Base-by-base conservation (phyloP, 2,329 filamentous ascomycete genomes). In the Sporothrix pallida region DNA sequence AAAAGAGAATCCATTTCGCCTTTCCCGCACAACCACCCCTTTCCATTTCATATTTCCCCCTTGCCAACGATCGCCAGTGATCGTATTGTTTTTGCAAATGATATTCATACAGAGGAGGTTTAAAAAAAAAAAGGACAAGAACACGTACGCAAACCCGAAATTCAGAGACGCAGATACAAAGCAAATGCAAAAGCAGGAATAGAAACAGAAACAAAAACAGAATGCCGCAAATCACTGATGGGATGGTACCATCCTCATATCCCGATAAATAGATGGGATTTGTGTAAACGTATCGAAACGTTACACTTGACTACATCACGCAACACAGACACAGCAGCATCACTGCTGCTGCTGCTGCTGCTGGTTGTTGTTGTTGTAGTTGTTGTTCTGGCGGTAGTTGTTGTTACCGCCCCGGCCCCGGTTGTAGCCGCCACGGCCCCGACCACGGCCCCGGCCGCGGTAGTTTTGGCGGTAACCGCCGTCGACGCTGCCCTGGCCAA, bases 401-500 rank as follows among this genome's bases (percentile, higher is more conserved):
- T 63, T 76, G 48, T 37, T 78, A 70, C 82, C 78, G 50, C 82
- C 81, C 70, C 82, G 81, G 52, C 80, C 79, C n/a, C 81, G 78
- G 23, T 80, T 79, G 58, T 73, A 77, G 7, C 83, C 83, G 23
- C 86, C 86, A 74, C 87, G 84, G 37, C 92, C 91, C 68, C 92
- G 88, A 26, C 93, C 93, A 73, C 94, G 90, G 50, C 93, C 93
- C 60, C 94, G 89, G 44, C 94, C 93, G 70, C 94, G 91, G 82
- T 91, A 96, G 71, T 90, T 90, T 75, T 92, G 89, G 81, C 90
- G 92, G 17, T 90, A 88, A 71, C 90, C 91, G 70, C 90, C 91
- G 78, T 99, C 96, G 26, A 99, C 95, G 78, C 94, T 98, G 71
- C 95, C 95, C 81, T 98, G 95, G 9, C 96, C 96, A 78, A 99